Conservation (phyloP, 208 protist genomes). For the Acanthamoeba royreba region DNA sequence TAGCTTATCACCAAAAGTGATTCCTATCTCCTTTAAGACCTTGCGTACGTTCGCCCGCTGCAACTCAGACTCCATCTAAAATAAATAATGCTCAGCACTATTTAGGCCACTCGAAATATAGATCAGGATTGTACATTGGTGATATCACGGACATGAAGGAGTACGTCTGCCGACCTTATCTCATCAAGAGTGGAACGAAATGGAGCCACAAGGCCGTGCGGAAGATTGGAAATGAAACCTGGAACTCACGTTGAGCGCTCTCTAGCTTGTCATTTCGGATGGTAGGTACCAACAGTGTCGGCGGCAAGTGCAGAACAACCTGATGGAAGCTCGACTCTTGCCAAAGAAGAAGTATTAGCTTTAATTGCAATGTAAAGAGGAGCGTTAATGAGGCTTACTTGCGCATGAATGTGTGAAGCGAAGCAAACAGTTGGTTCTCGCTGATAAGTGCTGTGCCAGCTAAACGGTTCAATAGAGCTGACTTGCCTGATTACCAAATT, state of each 20-base stretch:
- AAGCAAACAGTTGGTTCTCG: background rate
- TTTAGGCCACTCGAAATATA: background rate
- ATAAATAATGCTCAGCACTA: background rate
- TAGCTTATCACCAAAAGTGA: background rate
- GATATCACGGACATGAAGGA: constrained; percentile 30
- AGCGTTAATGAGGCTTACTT: background rate
- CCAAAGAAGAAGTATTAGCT: background rate
- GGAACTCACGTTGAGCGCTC: background rate
- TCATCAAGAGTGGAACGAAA: background rate
- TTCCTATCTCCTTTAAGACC: background rate
- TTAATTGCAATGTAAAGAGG: background rate
- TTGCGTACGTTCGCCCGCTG: background rate
- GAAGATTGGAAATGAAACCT: constrained; percentile 15
- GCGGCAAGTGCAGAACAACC: background rate
- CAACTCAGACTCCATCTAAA: background rate
- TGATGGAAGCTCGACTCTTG: background rate
- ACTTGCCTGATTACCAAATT: background rate
- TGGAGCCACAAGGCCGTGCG: background rate
- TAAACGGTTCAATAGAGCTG: background rate
- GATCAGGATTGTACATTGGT: background rate
- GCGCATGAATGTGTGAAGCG: constrained; percentile 9
- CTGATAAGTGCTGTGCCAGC: background rate
- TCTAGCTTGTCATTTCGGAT: background rate
- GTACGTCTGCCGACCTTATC: background rate
- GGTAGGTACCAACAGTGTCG: background rate